Evolutionary conservation across 768 basidiomycete species (phyloP).

Genomic region (Trametes cingulata): DNA sequence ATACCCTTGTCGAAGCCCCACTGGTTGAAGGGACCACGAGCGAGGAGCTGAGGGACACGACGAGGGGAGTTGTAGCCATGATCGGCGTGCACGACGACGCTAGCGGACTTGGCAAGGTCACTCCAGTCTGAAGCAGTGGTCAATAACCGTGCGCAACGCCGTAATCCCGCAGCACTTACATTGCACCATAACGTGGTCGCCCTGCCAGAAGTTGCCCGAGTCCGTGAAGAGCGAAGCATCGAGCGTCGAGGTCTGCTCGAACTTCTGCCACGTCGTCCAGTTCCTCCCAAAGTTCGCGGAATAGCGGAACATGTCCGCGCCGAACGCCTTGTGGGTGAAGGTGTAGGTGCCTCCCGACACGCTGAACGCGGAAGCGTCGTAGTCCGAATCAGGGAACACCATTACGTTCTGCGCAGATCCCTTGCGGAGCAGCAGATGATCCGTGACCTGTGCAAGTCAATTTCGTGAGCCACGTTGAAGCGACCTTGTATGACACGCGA

Average conservation of each 20-base stretch:
- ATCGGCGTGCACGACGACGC: conserved; percentile 79
- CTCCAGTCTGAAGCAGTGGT: conserved; percentile 67
- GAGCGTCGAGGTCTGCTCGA: conserved; percentile 73
- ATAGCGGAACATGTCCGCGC: conserved; percentile 87
- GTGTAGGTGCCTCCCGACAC: conserved; percentile 64
- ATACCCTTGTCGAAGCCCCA: conserved; percentile 93
- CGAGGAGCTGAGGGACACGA: conserved; percentile 84
- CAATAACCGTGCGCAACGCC: neutral
- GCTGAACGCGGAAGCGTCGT: conserved; percentile 61
- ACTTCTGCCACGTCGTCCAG: conserved; percentile 80
- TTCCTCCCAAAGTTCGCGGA: conserved; percentile 83
- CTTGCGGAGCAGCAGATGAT: conserved; percentile 82
- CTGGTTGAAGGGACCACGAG: conserved; percentile 85
- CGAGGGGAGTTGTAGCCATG: conserved; percentile 58
- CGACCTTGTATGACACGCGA: conserved; percentile 20
- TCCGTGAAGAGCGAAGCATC: conserved; percentile 54
- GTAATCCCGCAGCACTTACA: conserved; percentile 49
- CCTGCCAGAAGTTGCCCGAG: conserved; percentile 65
- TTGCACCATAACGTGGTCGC: conserved; percentile 86
- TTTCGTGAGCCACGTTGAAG: neutral
- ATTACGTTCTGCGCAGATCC: conserved; percentile 74
- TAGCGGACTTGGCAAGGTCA: conserved; percentile 56
- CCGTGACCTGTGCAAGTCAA: conserved; percentile 46
- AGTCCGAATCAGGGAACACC: conserved; percentile 85
- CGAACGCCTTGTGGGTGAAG: conserved; percentile 80